Percentiles rank a stretch among this genome's conserved stretches.
Evolutionary conservation across 768 basidiomycete species (phyloP).

Genomic region (Artomyces pyxidatus): DNA sequence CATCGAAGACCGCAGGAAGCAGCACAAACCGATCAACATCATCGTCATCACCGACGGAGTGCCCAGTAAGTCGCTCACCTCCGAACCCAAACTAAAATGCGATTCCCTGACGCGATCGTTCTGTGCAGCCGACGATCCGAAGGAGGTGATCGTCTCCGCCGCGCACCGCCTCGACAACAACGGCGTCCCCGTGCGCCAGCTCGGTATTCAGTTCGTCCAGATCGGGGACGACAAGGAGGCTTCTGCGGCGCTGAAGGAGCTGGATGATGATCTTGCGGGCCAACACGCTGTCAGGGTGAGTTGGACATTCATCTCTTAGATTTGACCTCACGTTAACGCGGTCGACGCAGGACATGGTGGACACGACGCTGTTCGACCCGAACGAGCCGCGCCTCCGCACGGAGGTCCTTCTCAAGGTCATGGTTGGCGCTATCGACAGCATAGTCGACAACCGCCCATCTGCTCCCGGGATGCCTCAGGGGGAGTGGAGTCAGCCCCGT

Average conservation of each 20-base stretch:
- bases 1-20: conserved; percentile 21
- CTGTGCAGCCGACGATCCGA: conserved; percentile 17
- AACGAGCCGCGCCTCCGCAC: conserved; percentile 10
- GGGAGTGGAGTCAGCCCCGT: too few relatives aligned
- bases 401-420: conserved; percentile 8
- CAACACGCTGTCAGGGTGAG: conserved; percentile 11
- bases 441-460: conserved; percentile 1
- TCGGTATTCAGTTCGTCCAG: conserved; percentile 33
- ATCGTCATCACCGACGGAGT: conserved; percentile 33
- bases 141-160: conserved; percentile 11
- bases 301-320: neutral
- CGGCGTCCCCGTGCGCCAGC: conserved; percentile 24
- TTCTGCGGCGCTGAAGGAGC: conserved; percentile 22
- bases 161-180: conserved; percentile 24
- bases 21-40: conserved; percentile 28
- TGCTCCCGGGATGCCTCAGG: too few relatives aligned
- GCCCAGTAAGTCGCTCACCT: conserved; percentile 25
- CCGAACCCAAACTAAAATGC: neutral
- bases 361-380: conserved; percentile 5
- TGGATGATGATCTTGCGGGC: conserved; percentile 11
- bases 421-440: conserved; percentile 8
- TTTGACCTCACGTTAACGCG: neutral
- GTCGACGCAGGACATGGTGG: conserved; percentile 11
- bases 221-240: conserved; percentile 27
- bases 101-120: neutral